Evolutionary conservation across 768 basidiomycete genomes (phyloP), one percentile per base, ranked within the genome.

Genomic region (Russula abietina): DNA sequence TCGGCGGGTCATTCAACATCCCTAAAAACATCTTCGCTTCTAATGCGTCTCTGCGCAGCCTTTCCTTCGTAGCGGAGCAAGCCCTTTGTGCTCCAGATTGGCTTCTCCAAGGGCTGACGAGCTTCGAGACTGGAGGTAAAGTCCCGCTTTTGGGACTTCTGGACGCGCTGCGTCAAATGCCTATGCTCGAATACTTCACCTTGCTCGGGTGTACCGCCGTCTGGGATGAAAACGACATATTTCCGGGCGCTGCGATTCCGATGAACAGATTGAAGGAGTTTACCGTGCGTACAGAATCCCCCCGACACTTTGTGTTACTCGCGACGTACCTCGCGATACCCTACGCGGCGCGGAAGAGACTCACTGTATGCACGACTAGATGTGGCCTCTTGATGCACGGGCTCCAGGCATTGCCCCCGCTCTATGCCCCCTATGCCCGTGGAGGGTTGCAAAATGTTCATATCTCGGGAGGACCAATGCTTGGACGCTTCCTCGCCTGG

Each of bases 401-500:
- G 61, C 50, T 62, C 41, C 51, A 53, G 26, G 49, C n/a, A 3
- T 26, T 62, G 0, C 56, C 61, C 8, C 28, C 32, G 26, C 43
- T 62, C 12, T 51, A 51, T 50, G 24, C 61, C 6, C 9, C 26
- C 5, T 51, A 17, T 7, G 7, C 51, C 17, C 32, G 36, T 9
- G 51, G 38, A 22, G 50, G 61, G 43, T 36, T 58, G 19, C 50
- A 46, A 10, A 17, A 62, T 57, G n/a, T 62, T 51, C 51, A n/a
- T 8, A 62, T 62, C 4, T 57, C 50, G 22, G 61, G 61, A 16
- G 61, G 61, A 1, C 61, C 61, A 16, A 62, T 51, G 36, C 43
- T 45, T 17, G 57, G 61, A n/a, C 57, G 61, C 14, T 62, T 62
- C 61, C 41, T 38, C 1, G 55, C 51, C 10, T 62, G 61, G 61